Evolutionary conservation across 345 rosid genomes (phyloP).

Genomic region (Lumnitzera racemosa): DNA sequence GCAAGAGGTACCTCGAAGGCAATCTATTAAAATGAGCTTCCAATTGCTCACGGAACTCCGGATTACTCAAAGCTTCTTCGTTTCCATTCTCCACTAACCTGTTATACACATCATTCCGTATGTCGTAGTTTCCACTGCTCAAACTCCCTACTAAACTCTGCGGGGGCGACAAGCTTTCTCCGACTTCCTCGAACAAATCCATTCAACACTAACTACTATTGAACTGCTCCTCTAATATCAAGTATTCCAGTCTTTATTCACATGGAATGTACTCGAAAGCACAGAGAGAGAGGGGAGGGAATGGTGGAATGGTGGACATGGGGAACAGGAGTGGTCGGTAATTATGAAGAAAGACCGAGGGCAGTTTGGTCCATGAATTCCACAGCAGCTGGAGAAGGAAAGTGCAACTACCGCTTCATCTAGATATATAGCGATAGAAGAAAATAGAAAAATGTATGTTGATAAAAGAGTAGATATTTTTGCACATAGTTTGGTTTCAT

Average conservation of each 20-base stretch:
- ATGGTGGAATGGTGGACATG: constrained; percentile 48
- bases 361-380: no score
- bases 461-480: no score
- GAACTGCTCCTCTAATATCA: no score
- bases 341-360: not conserved
- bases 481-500: no score
- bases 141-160: constrained; percentile 35
- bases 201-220: constrained; percentile 12
- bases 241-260: no score
- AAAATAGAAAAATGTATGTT: no score
- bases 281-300: constrained; percentile 4
- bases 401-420: no score
- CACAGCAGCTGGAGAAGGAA: no score
- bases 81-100: constrained; percentile 46
- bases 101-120: constrained; percentile 41
- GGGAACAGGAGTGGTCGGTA: constrained; percentile 17
- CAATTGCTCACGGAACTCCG: constrained; percentile 45
- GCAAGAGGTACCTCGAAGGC: constrained; percentile 43
- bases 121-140: constrained; percentile 26
- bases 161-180: constrained; percentile 82
- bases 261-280: not conserved
- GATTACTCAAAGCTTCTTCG: constrained; percentile 37
- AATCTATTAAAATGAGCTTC: constrained; percentile 65
- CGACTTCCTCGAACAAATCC: constrained; percentile 72
- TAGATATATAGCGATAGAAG: no score